Evolutionary conservation across 2,329 filamentous ascomycete species (phyloP).

Genomic region (Chalaropsis thielavioides): DNA sequence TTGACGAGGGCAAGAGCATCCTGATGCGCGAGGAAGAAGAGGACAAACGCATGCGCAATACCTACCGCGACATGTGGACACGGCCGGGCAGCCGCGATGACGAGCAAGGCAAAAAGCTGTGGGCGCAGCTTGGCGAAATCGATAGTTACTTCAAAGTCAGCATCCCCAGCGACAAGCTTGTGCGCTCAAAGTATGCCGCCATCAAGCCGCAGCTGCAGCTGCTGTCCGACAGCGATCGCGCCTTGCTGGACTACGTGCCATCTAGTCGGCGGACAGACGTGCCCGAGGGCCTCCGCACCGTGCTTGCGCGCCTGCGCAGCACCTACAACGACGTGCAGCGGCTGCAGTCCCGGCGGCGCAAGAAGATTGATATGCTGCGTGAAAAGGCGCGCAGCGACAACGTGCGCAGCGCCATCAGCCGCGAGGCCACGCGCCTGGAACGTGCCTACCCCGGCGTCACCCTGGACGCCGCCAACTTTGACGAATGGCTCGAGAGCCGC

Average conservation of each 20-base stretch:
- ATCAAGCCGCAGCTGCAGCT: conserved; percentile 62
- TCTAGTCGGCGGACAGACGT: conserved; percentile 67
- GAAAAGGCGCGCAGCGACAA: conserved; percentile 77
- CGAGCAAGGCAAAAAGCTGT: conserved; percentile 51
- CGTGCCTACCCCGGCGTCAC: conserved; percentile 71
- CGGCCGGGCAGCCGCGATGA: conserved; percentile 56
- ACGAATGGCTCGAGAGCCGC: conserved; percentile 73
- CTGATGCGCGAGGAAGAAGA: conserved; percentile 70
- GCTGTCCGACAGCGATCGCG: conserved; percentile 64
- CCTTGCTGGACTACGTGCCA: conserved; percentile 77
- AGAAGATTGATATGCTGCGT: conserved; percentile 63
- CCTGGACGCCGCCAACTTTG: conserved; percentile 80
- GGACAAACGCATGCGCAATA: conserved; percentile 58
- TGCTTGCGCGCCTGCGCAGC: conserved; percentile 61
- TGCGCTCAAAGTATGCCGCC: conserved; percentile 63
- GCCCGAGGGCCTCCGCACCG: conserved; percentile 64
- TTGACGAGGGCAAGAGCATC: conserved; percentile 68
- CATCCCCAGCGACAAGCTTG: conserved; percentile 41
- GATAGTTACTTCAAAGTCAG: conserved; percentile 67
- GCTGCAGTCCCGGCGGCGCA: conserved; percentile 64
- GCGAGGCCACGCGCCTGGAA: conserved; percentile 72
- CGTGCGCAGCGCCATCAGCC: conserved; percentile 69
- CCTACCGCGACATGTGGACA: conserved; percentile 73
- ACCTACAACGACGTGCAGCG: conserved; percentile 74
- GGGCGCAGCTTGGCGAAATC: conserved; percentile 61